Evolutionary conservation across 352 stramenopile species (phyloP).

Genomic region (Phytopythium montanum): DNA sequence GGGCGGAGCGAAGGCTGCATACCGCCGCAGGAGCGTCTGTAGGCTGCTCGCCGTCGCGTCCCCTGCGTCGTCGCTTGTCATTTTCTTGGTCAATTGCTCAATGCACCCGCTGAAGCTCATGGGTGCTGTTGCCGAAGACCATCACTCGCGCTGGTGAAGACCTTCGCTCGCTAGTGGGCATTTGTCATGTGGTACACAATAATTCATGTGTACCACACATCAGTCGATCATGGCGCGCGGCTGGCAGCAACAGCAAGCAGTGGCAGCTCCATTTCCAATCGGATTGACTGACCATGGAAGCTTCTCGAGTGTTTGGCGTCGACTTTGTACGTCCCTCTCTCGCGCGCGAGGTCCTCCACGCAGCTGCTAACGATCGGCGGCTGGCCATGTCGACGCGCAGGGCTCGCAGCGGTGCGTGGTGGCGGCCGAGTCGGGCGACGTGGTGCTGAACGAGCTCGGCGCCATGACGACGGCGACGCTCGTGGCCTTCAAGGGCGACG

Average conservation of each 20-base stretch:
- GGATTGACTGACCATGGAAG: conserved; percentile 7
- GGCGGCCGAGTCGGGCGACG: conserved; percentile 61
- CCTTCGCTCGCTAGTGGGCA: too few species aligned
- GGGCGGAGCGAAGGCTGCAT: conserved; percentile 12
- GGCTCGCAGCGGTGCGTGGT: conserved; percentile 79
- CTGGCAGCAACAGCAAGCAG: not conserved
- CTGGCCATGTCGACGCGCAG: conserved; percentile 16
- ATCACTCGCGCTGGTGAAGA: not conserved
- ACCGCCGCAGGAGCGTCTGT: conserved; percentile 17
- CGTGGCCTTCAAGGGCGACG: conserved; percentile 86
- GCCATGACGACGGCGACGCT: conserved; percentile 84
- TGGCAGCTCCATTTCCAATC: not conserved
- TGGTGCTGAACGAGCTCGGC: conserved; percentile 88
- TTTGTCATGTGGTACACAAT: not conserved
- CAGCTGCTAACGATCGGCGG: not conserved
- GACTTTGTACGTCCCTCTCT: conserved; percentile 59
- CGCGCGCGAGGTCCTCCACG: not conserved
- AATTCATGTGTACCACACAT: not conserved
- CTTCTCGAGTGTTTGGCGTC: conserved; percentile 60
- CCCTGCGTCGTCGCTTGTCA: conserved; percentile 12
- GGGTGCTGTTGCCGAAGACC: conserved; percentile 2
- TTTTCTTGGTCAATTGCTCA: too few species aligned
- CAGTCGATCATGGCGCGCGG: not conserved
- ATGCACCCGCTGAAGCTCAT: not conserved
- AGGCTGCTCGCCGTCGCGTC: conserved; percentile 11